phyloP scores from a whole-genome alignment of 179 eudicot species.

The Gypsophila paniculata region DNA sequence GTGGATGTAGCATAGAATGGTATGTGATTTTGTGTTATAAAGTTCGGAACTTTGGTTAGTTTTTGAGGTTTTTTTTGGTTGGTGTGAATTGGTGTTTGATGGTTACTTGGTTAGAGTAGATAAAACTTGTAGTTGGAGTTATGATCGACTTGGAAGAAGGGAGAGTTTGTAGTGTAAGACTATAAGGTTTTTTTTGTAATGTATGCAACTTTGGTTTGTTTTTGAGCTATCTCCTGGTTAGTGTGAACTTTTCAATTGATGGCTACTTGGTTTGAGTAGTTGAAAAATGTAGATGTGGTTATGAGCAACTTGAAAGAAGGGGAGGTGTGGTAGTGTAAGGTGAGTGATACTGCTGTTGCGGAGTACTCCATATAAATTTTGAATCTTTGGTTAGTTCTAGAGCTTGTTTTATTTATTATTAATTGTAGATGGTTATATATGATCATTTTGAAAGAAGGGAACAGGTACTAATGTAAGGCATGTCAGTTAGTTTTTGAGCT shows the following conservation, averaged over 20 bases:
- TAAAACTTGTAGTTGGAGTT: slow-evolving; percentile 32
- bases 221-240: not conserved
- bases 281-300: slow-evolving; percentile 33
- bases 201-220: not conserved
- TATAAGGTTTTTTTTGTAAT: slow-evolving; percentile 18
- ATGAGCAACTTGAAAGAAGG: slow-evolving; percentile 56
- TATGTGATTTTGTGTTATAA: not conserved
- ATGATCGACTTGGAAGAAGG: slow-evolving; percentile 56
- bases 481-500: too few species aligned
- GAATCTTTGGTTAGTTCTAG: too few species aligned
- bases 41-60: slow-evolving; percentile 1
- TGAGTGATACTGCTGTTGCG: slow-evolving; percentile 11
- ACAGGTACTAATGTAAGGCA: too few species aligned
- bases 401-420: too few species aligned
- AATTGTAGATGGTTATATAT: too few species aligned
- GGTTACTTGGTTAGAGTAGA: slow-evolving; percentile 58
- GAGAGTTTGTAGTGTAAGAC: slow-evolving; percentile 50
- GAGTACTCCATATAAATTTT: too few species aligned
- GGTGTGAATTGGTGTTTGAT: not conserved
- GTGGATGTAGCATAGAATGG: not conserved
- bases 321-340: slow-evolving; percentile 69
- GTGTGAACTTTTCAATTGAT: not conserved
- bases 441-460: too few species aligned
- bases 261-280: slow-evolving; percentile 57
- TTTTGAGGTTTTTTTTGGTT: not conserved